Percentiles rank a stretch among this genome's conserved stretches.
Conservation (phyloP, 805 yeast species). For the Candida maesae region DNA sequence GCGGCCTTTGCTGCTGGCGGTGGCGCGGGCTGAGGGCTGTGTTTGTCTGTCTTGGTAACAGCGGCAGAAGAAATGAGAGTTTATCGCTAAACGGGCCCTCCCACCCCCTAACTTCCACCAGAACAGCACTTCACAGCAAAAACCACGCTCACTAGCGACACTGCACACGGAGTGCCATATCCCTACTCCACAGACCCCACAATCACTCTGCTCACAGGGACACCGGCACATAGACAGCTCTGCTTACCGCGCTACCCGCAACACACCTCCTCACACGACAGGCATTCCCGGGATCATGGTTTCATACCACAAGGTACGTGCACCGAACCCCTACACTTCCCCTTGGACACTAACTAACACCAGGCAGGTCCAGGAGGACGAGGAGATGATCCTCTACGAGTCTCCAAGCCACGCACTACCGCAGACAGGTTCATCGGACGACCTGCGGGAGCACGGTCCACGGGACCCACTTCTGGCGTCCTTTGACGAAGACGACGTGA, state of each 20-base stretch:
- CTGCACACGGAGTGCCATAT: too few species aligned
- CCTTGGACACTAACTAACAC: background rate
- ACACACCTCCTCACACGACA: background rate
- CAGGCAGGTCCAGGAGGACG: slow-evolving; percentile 3
- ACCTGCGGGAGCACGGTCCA: slow-evolving; percentile 2
- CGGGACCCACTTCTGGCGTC: slow-evolving; percentile 12
- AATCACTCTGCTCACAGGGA: too few species aligned
- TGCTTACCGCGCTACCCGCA: background rate
- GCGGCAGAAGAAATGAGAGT: too few species aligned
- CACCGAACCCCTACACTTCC: background rate
- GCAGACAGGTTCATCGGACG: slow-evolving; percentile 6
- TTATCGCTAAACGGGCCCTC: too few species aligned
- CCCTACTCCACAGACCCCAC: too few species aligned
- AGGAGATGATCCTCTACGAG: slow-evolving; percentile 8
- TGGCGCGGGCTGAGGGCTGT: too few species aligned
- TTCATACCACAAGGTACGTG: background rate
- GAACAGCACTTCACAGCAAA: too few species aligned
- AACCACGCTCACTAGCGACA: too few species aligned
- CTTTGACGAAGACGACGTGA: slow-evolving; percentile 9
- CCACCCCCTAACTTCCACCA: too few species aligned
- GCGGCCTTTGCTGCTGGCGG: too few species aligned
- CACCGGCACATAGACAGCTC: too few species aligned
- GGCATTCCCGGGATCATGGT: slow-evolving; percentile 1
- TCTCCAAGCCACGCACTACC: slow-evolving; percentile 3
- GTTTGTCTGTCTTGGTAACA: too few species aligned